A percentile compares a stretch with the other conserved stretches of the same genome.
Conservation (phyloP, 169 alveolate species). For the Theileria orientalis region DNA sequence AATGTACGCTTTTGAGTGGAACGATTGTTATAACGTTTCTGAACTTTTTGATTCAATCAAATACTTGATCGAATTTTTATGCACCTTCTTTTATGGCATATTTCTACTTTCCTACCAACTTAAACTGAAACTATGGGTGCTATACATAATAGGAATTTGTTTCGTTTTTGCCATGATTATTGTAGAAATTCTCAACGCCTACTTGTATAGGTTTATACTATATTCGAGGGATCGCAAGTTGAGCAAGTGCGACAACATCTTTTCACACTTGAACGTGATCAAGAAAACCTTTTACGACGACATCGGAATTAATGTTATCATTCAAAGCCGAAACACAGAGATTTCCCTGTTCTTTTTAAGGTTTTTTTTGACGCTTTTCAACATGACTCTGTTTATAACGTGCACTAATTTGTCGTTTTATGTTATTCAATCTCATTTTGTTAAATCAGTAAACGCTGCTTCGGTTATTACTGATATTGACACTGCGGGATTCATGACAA, state of each 20-base stretch:
- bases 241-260: constrained; percentile 20
- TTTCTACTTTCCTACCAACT: constrained; percentile 5
- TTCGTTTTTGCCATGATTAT: constrained; percentile 3
- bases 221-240: constrained; percentile 46
- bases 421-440: constrained; percentile 26
- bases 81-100: constrained; percentile 11
- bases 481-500: constrained; percentile 27
- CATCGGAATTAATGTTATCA: constrained; percentile 29
- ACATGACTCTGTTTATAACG: constrained; percentile 4
- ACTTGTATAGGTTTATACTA: too few relatives aligned
- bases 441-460: background rate
- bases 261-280: constrained; percentile 17
- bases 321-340: constrained; percentile 34
- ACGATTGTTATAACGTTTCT: constrained; percentile 31
- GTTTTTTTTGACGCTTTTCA: constrained; percentile 14
- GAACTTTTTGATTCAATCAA: constrained; percentile 17
- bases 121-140: constrained; percentile 4
- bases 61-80: constrained; percentile 8
- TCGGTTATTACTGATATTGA: constrained; percentile 11
- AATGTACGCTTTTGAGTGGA: constrained; percentile 22
- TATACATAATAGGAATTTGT: constrained; percentile 1
- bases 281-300: constrained; percentile 27
- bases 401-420: constrained; percentile 8
- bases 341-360: constrained; percentile 24
- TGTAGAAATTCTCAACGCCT: constrained; percentile 34